Evolutionary conservation across 1,284 basidiomycete genomes (phyloP).

Genomic region (Boletellus sp.): DNA sequence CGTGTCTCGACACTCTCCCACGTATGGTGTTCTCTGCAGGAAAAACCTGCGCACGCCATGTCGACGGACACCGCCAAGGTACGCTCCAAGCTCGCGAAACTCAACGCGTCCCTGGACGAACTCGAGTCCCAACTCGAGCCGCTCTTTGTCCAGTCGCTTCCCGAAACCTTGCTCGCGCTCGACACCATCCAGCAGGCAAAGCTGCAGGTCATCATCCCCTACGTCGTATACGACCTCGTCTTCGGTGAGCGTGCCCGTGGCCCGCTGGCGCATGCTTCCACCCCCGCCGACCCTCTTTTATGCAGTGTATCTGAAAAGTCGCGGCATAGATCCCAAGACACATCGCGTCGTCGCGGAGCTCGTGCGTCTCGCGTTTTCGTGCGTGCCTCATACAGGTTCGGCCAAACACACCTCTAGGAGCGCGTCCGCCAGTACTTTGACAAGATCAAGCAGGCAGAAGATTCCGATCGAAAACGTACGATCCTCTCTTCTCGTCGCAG

Average conservation of each 20-base stretch:
- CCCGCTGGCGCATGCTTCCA: too few species aligned
- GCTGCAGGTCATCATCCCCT: constrained; percentile 68
- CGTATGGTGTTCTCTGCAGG: too few species aligned
- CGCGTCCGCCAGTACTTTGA: constrained; percentile 74
- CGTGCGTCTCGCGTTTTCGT: constrained; percentile 39
- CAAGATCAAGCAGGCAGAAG: constrained; percentile 73
- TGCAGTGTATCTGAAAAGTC: constrained; percentile 72
- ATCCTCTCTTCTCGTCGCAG: constrained; percentile 2
- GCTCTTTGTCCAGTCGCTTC: constrained; percentile 58
- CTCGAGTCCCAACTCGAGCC: constrained; percentile 63
- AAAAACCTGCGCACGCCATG: constrained; percentile 36
- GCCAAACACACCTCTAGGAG: constrained; percentile 45
- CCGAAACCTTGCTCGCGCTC: constrained; percentile 59
- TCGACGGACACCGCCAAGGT: constrained; percentile 52
- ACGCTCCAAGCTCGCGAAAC: constrained; percentile 48
- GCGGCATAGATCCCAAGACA: constrained; percentile 71
- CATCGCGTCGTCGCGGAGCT: constrained; percentile 74
- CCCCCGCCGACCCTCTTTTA: too few species aligned
- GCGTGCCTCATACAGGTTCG: not conserved
- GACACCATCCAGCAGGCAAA: constrained; percentile 78
- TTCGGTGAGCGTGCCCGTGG: constrained; percentile 50
- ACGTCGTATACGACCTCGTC: constrained; percentile 78
- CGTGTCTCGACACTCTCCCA: too few species aligned
- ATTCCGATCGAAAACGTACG: constrained; percentile 53
- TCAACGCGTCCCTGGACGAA: constrained; percentile 58